Percentiles rank a stretch among this genome's conserved stretches.
Evolutionary conservation across 352 stramenopile species (phyloP).

Genomic region (Pythium brachiatum): DNA sequence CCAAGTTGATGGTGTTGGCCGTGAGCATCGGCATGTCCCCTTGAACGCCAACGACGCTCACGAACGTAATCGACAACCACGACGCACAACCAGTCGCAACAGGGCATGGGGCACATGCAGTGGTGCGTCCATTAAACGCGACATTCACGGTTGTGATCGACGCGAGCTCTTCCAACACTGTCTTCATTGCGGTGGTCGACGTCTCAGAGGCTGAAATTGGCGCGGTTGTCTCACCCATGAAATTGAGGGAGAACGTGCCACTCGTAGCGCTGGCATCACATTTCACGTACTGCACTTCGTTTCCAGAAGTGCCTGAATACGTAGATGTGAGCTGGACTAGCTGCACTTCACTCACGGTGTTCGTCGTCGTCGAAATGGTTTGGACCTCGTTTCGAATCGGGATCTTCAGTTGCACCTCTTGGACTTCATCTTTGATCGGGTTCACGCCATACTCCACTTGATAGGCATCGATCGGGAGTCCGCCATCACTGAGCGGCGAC

Average conservation of each 20-base stretch:
- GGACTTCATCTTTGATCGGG: slow-evolving; percentile 82
- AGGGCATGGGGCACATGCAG: slow-evolving; percentile 73
- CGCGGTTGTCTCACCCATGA: slow-evolving; percentile 86
- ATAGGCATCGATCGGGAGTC: slow-evolving; percentile 85
- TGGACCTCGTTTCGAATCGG: slow-evolving; percentile 74
- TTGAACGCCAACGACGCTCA: slow-evolving; percentile 60
- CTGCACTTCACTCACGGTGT: slow-evolving; percentile 83
- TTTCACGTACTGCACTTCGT: slow-evolving; percentile 88
- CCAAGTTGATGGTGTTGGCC: slow-evolving; percentile 81
- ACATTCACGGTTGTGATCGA: slow-evolving; percentile 87
- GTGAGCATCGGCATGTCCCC: slow-evolving; percentile 90
- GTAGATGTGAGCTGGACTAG: slow-evolving; percentile 83
- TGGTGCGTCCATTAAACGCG: slow-evolving; percentile 52
- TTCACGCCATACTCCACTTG: slow-evolving; percentile 86
- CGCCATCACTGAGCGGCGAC: slow-evolving; percentile 82
- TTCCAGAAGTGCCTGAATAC: slow-evolving; percentile 47
- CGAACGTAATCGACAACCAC: slow-evolving; percentile 90
- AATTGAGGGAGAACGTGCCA: slow-evolving; percentile 85
- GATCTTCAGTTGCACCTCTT: slow-evolving; percentile 58
- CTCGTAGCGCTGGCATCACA: slow-evolving; percentile 83
- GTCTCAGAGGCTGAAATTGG: slow-evolving; percentile 85
- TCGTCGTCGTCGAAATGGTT: slow-evolving; percentile 68
- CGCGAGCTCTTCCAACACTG: slow-evolving; percentile 87
- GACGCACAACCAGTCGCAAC: slow-evolving; percentile 42
- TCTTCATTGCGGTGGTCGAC: slow-evolving; percentile 67